phyloP scores from a whole-genome alignment of 2,329 filamentous ascomycete genomes.

The Cylindrodendrum hubeiense region DNA sequence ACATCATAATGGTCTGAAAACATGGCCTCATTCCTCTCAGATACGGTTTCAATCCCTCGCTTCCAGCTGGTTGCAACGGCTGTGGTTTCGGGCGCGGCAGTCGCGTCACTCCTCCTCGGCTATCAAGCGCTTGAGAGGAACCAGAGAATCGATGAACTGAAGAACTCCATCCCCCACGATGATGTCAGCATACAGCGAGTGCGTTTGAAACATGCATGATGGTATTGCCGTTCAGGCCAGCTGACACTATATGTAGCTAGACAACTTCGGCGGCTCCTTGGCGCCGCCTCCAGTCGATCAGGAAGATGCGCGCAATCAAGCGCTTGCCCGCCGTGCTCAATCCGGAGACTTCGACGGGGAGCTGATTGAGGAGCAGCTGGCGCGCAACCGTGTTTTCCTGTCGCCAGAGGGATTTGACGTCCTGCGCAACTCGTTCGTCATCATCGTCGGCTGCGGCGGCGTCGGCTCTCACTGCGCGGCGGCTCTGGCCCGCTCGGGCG shows the following conservation, averaged over 20 bases:
- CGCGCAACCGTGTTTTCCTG: constrained; percentile 92
- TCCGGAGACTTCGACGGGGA: constrained; percentile 78
- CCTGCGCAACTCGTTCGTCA: constrained; percentile 84
- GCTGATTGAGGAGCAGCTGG: constrained; percentile 93
- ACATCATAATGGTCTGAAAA: constrained; percentile 33
- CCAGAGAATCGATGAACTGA: constrained; percentile 67
- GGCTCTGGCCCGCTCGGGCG: constrained; percentile 88
- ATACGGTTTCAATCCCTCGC: constrained; percentile 59
- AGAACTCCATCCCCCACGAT: constrained; percentile 67
- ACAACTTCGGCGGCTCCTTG: constrained; percentile 69
- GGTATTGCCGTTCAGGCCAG: background rate
- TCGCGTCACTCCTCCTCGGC: constrained; percentile 70
- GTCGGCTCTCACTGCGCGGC: constrained; percentile 94
- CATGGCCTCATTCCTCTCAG: constrained; percentile 60
- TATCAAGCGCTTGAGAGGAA: constrained; percentile 71
- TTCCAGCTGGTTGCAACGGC: constrained; percentile 79
- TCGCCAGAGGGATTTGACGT: constrained; percentile 83
- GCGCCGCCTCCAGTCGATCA: constrained; percentile 62
- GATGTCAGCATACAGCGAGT: constrained; percentile 38
- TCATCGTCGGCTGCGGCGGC: constrained; percentile 93
- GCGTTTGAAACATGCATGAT: background rate
- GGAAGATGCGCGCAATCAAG: constrained; percentile 71
- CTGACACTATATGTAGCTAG: constrained; percentile 62
- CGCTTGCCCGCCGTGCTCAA: constrained; percentile 70
- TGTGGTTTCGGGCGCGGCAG: constrained; percentile 71